Evolutionary conservation across 768 basidiomycete species (phyloP), one percentile per base, ranked within the genome.

Genomic region (Terana coerulea): DNA sequence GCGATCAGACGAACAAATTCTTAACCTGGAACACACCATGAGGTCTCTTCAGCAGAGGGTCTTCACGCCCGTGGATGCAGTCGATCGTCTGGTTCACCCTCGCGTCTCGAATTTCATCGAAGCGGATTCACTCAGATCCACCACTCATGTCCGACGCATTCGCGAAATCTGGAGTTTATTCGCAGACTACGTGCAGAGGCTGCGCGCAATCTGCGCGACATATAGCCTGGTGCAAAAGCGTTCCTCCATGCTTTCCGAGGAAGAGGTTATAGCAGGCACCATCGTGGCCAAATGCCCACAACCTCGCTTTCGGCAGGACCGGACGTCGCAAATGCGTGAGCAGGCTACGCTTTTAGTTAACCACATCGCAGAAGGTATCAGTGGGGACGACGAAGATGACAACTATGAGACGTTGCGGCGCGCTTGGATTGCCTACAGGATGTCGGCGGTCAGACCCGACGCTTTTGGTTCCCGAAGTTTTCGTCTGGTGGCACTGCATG

Each of bases 181-280:
- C 60, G 47, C 55, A 34, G 48, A 56, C 12, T 86, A 83, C 58
- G 60, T 67, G 12, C 66, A 64, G 1, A 72, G 78, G 37, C 59
- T 86, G 34, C 70, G 69, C 33, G 65, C 61, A 14, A 75, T 81
- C 17, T 81, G 79, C 52, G 54, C 65, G 25, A 60, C 67, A 10
- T 67, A 77, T 60, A 74, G 73, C 1, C 65, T 83, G 0, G 76
- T 75, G 5, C 67, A 69, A 47, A 55, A 59, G 17, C 69, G 67
- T 29, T 64, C 62, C 5, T 67, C 71, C 2, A 65, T 68, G 39
- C 66, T 86, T 1, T 75, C 76, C 5, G 82, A 86, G 59, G 81
- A 78, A 58, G 84, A 86, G 62, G 79, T 75, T 0, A 63, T 83
- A 3, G 62, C 82, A 14, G 84, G 84, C 0, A 83, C 82, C 0